phyloP scores from a whole-genome alignment of 2,329 filamentous ascomycete genomes.

The Botrytis porri region DNA sequence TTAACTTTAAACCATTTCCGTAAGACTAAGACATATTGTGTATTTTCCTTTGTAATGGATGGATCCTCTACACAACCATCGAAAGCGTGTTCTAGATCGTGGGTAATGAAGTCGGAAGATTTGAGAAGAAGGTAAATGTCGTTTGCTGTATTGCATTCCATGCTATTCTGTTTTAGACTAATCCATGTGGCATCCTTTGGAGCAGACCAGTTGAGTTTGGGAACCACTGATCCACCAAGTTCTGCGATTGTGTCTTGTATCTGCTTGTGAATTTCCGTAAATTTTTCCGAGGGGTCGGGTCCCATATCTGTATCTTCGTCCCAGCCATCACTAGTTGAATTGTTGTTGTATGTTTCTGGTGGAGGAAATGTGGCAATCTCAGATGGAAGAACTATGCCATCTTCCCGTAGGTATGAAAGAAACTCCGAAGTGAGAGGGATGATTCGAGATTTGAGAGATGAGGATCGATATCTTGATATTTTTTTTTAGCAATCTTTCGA shows the following conservation, averaged over 20 bases:
- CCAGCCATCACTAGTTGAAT: slow-evolving; percentile 54
- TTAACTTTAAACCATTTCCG: slow-evolving; percentile 87
- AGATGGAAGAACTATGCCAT: slow-evolving; percentile 84
- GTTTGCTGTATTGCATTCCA: slow-evolving; percentile 84
- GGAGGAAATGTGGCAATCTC: slow-evolving; percentile 43
- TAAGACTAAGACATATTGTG: slow-evolving; percentile 63
- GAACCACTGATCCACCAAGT: slow-evolving; percentile 80
- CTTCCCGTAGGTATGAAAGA: slow-evolving; percentile 81
- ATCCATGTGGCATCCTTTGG: slow-evolving; percentile 98
- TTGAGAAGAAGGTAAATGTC: slow-evolving; percentile 94
- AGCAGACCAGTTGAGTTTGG: slow-evolving; percentile 96
- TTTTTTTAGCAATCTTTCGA: slow-evolving; percentile 18
- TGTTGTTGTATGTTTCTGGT: slow-evolving; percentile 31
- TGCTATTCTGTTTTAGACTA: slow-evolving; percentile 75
- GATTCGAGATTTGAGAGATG: slow-evolving; percentile 82
- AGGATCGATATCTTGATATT: slow-evolving; percentile 62
- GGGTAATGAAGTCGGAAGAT: slow-evolving; percentile 89
- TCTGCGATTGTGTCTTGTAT: slow-evolving; percentile 77
- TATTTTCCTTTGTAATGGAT: slow-evolving; percentile 39
- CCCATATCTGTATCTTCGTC: slow-evolving; percentile 43
- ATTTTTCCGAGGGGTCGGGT: slow-evolving; percentile 38
- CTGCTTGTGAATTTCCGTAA: slow-evolving; percentile 69
- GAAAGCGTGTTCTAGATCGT: slow-evolving; percentile 91
- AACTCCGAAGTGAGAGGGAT: slow-evolving; percentile 75
- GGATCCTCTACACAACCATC: slow-evolving; percentile 57